phyloP scores from a whole-genome alignment of 2,329 filamentous ascomycete genomes.

The Verticillium dahliae region DNA sequence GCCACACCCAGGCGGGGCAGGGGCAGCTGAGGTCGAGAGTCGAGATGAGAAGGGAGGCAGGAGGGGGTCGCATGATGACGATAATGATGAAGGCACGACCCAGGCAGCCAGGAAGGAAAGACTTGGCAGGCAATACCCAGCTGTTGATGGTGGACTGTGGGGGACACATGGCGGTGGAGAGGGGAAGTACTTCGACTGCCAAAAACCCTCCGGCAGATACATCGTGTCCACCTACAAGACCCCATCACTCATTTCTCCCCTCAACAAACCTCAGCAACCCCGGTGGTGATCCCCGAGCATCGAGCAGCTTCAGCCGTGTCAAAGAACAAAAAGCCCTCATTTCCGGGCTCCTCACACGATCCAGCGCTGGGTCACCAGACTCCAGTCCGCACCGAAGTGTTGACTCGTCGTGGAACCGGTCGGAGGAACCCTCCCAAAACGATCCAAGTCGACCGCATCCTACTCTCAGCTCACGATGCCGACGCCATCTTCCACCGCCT shows the following conservation, averaged over 20 bases:
- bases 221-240: background rate
- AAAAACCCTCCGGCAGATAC: background rate
- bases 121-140: background rate
- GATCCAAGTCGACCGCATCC: background rate
- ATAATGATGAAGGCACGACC: too few species aligned
- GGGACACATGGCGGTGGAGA: background rate
- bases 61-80: too few species aligned
- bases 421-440: background rate
- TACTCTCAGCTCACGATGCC: background rate
- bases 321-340: background rate
- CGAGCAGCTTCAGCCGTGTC: background rate
- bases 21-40: background rate
- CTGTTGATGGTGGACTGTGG: background rate
- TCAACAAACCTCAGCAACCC: background rate
- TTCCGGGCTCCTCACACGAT: background rate
- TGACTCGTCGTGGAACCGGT: background rate
- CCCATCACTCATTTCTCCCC: background rate
- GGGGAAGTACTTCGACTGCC: background rate
- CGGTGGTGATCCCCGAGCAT: background rate
- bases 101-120: background rate
- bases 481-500: background rate
- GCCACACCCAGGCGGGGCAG: background rate
- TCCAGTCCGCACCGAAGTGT: background rate
- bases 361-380: background rate
- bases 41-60: background rate